Conservation (phyloP, 768 basidiomycete species). For the Myochromella boudieri region DNA sequence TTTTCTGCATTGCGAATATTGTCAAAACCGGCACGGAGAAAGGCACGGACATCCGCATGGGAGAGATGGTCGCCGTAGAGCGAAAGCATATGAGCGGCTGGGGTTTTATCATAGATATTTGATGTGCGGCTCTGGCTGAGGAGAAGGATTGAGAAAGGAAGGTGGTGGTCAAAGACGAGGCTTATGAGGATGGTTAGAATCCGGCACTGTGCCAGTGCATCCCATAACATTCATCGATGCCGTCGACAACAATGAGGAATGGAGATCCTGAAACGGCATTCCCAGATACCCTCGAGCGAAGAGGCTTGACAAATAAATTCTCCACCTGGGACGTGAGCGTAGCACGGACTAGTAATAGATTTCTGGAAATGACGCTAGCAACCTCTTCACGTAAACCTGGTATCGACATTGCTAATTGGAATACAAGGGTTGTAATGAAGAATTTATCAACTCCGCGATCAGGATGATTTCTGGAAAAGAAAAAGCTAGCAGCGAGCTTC, state of each 20-base stretch:
- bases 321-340: not conserved
- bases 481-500: not conserved
- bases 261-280: not conserved
- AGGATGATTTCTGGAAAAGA: not conserved
- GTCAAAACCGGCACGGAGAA: not conserved
- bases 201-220: no score
- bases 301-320: not conserved
- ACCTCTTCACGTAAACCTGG: not conserved
- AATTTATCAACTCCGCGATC: not conserved
- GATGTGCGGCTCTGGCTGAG: not conserved
- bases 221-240: not conserved
- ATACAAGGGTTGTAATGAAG: not conserved
- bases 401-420: not conserved
- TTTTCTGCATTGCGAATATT: not conserved
- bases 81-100: no score
- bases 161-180: not conserved
- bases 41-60: not conserved
- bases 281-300: not conserved
- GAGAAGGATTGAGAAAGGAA: not conserved
- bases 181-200: not conserved
- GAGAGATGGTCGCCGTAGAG: not conserved
- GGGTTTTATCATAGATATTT: no score
- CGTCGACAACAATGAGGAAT: not conserved
- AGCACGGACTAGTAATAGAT: not conserved
- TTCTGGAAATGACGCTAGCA: not conserved